Base-by-base conservation (phyloP, 2,329 filamentous ascomycete genomes). In the Capronia americana region DNA sequence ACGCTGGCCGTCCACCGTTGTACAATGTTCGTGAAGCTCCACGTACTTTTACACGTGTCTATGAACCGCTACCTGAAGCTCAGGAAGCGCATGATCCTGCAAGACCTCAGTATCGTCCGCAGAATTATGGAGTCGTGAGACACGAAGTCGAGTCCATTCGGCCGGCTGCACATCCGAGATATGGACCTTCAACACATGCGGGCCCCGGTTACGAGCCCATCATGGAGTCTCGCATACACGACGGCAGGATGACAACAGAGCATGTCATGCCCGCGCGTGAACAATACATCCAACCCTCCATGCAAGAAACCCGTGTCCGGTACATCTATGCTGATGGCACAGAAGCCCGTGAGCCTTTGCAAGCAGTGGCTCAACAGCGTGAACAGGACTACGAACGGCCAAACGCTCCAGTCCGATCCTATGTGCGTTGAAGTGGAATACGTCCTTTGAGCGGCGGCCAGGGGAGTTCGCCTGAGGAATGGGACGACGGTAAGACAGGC, bases 141-240 rank as follows among this genome's bases (percentile, higher is more conserved):
- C 20, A 41, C 26, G 50, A 51, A 5, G 28, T 62, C 17, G 53
- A 65, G 44, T 26, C 54, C n/a, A 68, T 38, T 38, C 54, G 56
- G 26, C 60, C 50, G 8, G 28, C n/a, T 23, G 38, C 38, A 8
- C 63, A 23, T 5, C n/a, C 57, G n/a, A 59, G 54, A 30, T 53
- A 66, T 24, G 24, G 41, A 54, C 53, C 51, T 30, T 32, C 48
- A 24, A 54, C 48, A 30, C 48, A 53, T 38, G 20, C 23, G 7
- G 55, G 51, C 51, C 65, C 53, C 14, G 46, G 57, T 46, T 64
- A 68, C 48, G 68, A 70, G 56, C 60, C 60, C 17, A 38, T 60
- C 26, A 17, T 26, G 46, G 65, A 66, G 34, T 41, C 60, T 53
- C 65, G 51, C 26, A 26, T 44, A n/a, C 64, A 68, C 38, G 63